Conservation (phyloP, 2,329 filamentous ascomycete genomes). For the Phaeosphaeria sp. region DNA sequence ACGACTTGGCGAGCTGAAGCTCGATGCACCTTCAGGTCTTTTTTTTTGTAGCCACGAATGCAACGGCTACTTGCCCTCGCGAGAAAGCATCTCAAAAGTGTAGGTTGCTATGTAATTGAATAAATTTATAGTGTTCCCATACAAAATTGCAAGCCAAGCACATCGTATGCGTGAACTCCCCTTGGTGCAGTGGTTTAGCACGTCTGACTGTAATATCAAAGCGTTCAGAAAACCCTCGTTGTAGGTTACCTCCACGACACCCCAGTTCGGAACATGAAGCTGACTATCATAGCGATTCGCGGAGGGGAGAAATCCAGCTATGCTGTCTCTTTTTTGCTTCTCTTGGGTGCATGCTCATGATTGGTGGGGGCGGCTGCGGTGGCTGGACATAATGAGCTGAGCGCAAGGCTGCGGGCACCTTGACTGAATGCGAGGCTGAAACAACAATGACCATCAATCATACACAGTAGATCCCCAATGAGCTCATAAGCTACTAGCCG, state of each 20-base stretch:
- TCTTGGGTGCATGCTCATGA: not conserved
- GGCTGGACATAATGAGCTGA: not conserved
- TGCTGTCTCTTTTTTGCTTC: conserved; percentile 5
- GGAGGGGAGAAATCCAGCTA: conserved; percentile 1
- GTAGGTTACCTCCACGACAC: not conserved
- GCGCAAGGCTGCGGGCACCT: not conserved
- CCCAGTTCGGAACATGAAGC: not conserved
- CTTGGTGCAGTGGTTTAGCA: conserved; percentile 1
- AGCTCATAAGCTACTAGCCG: too few relatives aligned
- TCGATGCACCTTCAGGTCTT: not conserved
- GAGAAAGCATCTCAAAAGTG: too few relatives aligned
- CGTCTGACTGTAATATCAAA: conserved; percentile 11
- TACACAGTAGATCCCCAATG: too few relatives aligned
- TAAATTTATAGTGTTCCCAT: not conserved
- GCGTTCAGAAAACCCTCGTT: conserved; percentile 4
- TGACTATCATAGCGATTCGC: not conserved
- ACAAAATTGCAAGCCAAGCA: conserved; percentile 3
- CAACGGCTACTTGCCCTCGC: not conserved
- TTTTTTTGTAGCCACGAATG: not conserved
- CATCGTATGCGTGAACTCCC: not conserved
- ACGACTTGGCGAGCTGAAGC: not conserved
- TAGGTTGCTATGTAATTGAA: too few relatives aligned
- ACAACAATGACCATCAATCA: too few relatives aligned
- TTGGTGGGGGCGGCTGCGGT: not conserved
- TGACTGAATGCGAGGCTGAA: not conserved